phyloP scores from a whole-genome alignment of 1,284 basidiomycete species.

The Mycena citricolor region DNA sequence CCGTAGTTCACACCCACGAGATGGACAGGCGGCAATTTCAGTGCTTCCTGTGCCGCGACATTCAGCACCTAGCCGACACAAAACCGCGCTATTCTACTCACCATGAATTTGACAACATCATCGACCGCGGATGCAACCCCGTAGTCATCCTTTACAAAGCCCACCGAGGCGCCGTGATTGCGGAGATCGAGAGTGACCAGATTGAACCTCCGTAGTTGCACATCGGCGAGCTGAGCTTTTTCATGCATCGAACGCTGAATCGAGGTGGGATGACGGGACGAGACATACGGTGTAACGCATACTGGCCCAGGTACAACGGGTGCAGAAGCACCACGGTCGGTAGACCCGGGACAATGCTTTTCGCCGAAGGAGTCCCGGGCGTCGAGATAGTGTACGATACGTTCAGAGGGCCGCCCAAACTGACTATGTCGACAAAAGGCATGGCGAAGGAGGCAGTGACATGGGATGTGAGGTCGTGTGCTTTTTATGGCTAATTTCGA shows the following conservation, averaged over 20 bases:
- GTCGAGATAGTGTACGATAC: slow-evolving; percentile 38
- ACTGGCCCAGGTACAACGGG: slow-evolving; percentile 31
- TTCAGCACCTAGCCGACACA: neutral
- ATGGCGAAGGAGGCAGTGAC: too few species aligned
- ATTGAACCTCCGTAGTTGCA: slow-evolving; percentile 34
- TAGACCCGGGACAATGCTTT: slow-evolving; percentile 27
- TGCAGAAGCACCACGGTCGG: slow-evolving; percentile 40
- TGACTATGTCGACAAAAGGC: slow-evolving; percentile 32
- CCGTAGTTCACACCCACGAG: slow-evolving; percentile 38
- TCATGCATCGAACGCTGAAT: neutral
- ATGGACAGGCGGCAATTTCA: slow-evolving; percentile 35
- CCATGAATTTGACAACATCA: slow-evolving; percentile 34
- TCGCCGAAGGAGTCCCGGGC: slow-evolving; percentile 29
- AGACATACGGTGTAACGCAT: slow-evolving; percentile 35
- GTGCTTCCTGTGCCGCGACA: slow-evolving; percentile 27
- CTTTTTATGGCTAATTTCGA: too few species aligned
- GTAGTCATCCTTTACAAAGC: slow-evolving; percentile 26
- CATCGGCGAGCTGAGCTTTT: slow-evolving; percentile 35
- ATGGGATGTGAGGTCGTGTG: too few species aligned
- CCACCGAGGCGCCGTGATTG: slow-evolving; percentile 31
- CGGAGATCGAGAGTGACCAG: slow-evolving; percentile 35
- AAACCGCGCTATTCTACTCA: slow-evolving; percentile 15
- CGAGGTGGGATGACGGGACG: neutral
- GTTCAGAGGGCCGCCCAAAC: slow-evolving; percentile 28
- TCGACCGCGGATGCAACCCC: slow-evolving; percentile 30